Evolutionary conservation across 2,329 filamentous ascomycete genomes (phyloP).

Genomic region (Colletotrichum sublineola): DNA sequence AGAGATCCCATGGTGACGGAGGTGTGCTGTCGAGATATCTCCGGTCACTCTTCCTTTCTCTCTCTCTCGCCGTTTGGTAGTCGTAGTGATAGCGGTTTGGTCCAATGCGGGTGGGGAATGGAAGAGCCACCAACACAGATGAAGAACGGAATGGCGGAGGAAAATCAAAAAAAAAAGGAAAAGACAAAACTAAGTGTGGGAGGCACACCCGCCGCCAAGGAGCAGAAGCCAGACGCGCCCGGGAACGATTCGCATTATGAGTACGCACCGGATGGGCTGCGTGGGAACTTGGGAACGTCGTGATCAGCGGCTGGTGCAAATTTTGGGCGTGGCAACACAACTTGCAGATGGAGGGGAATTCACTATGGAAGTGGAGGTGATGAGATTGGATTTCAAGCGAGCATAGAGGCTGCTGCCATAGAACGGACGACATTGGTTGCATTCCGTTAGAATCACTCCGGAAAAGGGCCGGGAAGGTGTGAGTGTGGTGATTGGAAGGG

Average conservation of each 20-base stretch:
- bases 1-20: slow-evolving; percentile 51
- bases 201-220: slow-evolving; percentile 13
- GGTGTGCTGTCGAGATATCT: neutral
- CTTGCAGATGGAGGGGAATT: slow-evolving; percentile 18
- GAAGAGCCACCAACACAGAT: neutral
- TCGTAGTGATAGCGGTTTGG: neutral
- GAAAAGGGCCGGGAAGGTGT: slow-evolving; percentile 28
- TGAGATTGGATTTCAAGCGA: neutral
- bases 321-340: slow-evolving; percentile 29
- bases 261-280: slow-evolving; percentile 11
- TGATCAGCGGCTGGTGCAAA: slow-evolving; percentile 27
- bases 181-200: neutral
- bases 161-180: neutral
- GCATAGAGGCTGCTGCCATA: neutral
- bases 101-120: neutral
- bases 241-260: slow-evolving; percentile 36
- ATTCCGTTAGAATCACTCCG: slow-evolving; percentile 19
- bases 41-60: neutral
- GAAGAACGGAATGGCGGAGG: neutral
- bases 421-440: neutral
- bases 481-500: neutral
- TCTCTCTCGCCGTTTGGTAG: neutral
- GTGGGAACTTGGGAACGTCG: slow-evolving; percentile 8
- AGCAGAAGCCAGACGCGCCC: slow-evolving; percentile 5
- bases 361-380: neutral